These are phyloP conservation scores for Sporisorium sorghi DNA, from an alignment of 1,284 basidiomycete genomes.

Conservation along the genomic window DNA sequence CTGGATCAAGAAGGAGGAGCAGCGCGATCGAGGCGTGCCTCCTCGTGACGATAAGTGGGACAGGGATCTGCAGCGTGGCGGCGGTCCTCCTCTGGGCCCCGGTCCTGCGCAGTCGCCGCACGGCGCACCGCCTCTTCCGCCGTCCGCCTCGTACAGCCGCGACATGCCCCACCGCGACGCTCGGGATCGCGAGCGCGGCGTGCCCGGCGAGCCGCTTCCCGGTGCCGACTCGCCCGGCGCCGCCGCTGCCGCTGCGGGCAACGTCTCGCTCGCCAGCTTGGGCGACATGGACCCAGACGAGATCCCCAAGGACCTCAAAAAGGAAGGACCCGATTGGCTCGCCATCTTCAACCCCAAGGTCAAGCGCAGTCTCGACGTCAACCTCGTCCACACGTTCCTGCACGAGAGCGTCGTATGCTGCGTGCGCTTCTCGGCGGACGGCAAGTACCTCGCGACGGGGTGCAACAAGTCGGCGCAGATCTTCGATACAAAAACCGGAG, in stretches of 20 bases:
- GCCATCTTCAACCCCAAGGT: slow-evolving; percentile 90
- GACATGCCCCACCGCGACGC: slow-evolving; percentile 42
- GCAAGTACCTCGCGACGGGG: slow-evolving; percentile 87
- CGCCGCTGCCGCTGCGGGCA: slow-evolving; percentile 54
- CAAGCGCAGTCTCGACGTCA: slow-evolving; percentile 86
- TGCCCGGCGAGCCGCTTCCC: slow-evolving; percentile 17
- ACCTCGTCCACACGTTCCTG: slow-evolving; percentile 85
- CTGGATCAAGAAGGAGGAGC: slow-evolving; percentile 62
- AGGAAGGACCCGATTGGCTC: slow-evolving; percentile 93
- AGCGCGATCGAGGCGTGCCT: slow-evolving; percentile 54
- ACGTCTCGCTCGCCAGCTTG: slow-evolving; percentile 62
- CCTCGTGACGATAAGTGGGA: slow-evolving; percentile 57
- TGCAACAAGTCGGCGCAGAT: slow-evolving; percentile 91
- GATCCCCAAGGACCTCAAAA: slow-evolving; percentile 74
- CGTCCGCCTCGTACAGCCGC: slow-evolving; percentile 46
- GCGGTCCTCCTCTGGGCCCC: slow-evolving; percentile 39
- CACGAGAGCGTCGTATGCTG: slow-evolving; percentile 94
- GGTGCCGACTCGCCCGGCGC: slow-evolving; percentile 46
- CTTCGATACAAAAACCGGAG: slow-evolving; percentile 86
- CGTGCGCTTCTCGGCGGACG: slow-evolving; percentile 88
- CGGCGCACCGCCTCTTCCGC: slow-evolving; percentile 51
- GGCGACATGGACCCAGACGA: slow-evolving; percentile 65
- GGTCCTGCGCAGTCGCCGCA: slow-evolving; percentile 52
- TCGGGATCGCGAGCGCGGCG: slow-evolving; percentile 36
- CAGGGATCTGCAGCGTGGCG: slow-evolving; percentile 57